phyloP scores from a whole-genome alignment of 768 basidiomycete genomes.

The Kwoniella dendrophila region DNA sequence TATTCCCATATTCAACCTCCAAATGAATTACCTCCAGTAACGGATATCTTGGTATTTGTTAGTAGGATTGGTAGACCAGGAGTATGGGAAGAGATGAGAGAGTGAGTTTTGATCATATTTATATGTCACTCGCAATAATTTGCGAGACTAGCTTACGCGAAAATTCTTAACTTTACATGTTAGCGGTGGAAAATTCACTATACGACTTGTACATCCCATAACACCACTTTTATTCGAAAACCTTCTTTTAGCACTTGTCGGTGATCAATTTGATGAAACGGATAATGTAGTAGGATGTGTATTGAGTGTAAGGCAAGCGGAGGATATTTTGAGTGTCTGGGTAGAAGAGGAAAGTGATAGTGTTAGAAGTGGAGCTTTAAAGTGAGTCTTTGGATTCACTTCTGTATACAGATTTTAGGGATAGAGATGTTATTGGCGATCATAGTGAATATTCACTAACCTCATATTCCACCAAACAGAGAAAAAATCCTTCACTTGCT shows the following conservation, averaged over 20 bases:
- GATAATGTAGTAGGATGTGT: slow-evolving; percentile 84
- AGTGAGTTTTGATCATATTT: slow-evolving; percentile 54
- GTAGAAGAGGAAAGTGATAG: slow-evolving; percentile 77
- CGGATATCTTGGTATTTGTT: slow-evolving; percentile 92
- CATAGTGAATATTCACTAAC: no score
- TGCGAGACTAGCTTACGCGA: not conserved
- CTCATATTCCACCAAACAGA: no score
- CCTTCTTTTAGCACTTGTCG: slow-evolving; percentile 76
- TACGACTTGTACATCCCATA: slow-evolving; percentile 74
- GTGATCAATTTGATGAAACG: slow-evolving; percentile 77
- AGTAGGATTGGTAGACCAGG: slow-evolving; percentile 74
- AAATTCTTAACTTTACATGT: no score
- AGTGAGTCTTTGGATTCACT: slow-evolving; percentile 61
- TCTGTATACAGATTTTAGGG: slow-evolving; percentile 1
- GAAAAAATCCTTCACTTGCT: slow-evolving; percentile 78
- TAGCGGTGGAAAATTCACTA: slow-evolving; percentile 90
- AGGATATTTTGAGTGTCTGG: slow-evolving; percentile 94
- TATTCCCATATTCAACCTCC: slow-evolving; percentile 89
- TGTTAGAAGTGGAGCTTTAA: slow-evolving; percentile 76
- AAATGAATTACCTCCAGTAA: slow-evolving; percentile 79
- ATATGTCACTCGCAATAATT: not conserved
- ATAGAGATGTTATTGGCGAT: no score
- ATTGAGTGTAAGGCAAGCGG: slow-evolving; percentile 79
- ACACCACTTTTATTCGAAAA: slow-evolving; percentile 46
- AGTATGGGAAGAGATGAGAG: slow-evolving; percentile 94